Base-by-base conservation (phyloP, 2,329 filamentous ascomycete species). In the Pseudopithomyces maydicus region DNA sequence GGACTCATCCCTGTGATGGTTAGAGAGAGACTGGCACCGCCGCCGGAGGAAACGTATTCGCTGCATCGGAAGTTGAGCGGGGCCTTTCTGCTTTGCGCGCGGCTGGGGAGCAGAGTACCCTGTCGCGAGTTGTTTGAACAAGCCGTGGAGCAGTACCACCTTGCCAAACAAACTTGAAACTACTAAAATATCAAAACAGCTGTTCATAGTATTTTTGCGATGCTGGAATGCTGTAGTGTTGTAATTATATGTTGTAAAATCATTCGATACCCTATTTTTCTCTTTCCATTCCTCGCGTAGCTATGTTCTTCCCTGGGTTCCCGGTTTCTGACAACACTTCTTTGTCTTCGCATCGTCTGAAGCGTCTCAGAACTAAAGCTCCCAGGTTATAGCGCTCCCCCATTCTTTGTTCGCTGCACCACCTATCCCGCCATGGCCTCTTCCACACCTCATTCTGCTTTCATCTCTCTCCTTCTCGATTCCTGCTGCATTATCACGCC, bases 21-120 rank as follows among this genome's bases (percentile, higher is more conserved):
- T 45, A 85, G 86, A 55, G 95, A 99, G 80, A 81, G 95, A 35
- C 79, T 99, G 19, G 87, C 91, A 15, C 94, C 95, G 22, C 95
- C 96, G 22, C 95, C 95, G 0, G 96, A 99, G 79, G 95, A 99
- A 82, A 99, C 95, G 51, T 99, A 99, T 73, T 94, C 90, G 73
- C 78, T 99, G 69, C 95, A 99, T 77, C 86, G 95, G 58, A 99
- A 99, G 80, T 79, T 99, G 53, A 97, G 92, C 74, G 95, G 95
- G 0, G 96, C 95, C 0, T 99, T 99, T 73, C 77, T 99, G 69
- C 81, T 99, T 17, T 99, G 95, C 75, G 93, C 95, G 0, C 85
- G 88, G 63, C 75, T 99, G 57, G 92, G 91, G 2, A 97, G 92
- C 74, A 84, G 86, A 62, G 93, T 99, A 2, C 82, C 82, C 55